A percentile compares a stretch with the other conserved stretches of the same genome.
phyloP scores from a whole-genome alignment of 2,329 filamentous ascomycete species.

The Aureobasidium uvarum region DNA sequence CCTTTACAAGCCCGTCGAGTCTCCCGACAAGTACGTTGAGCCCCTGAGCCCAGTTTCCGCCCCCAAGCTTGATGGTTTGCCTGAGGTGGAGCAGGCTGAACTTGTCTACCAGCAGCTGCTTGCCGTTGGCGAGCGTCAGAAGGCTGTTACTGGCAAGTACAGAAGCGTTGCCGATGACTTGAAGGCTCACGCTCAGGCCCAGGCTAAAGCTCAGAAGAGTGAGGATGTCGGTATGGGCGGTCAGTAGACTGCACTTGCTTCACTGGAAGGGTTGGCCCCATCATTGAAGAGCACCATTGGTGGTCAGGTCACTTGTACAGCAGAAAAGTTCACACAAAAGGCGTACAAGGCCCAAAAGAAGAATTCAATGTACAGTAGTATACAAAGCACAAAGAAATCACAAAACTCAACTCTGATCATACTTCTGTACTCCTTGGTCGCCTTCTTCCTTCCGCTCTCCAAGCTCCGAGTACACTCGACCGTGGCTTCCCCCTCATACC shows the following conservation, averaged over 20 bases:
- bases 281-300: too few species aligned
- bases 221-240: neutral
- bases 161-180: slow-evolving; percentile 1
- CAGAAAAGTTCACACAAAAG: neutral
- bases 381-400: too few species aligned
- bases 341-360: too few species aligned
- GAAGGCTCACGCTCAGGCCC: neutral
- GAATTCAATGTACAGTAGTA: neutral
- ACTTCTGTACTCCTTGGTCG: too few species aligned
- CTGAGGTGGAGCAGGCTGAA: neutral
- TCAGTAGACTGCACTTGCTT: neutral
- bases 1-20: neutral
- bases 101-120: neutral
- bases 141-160: neutral
- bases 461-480: too few species aligned
- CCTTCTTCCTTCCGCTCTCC: too few species aligned
- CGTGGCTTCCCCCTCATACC: too few species aligned
- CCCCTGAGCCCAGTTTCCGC: neutral
- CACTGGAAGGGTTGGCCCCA: too few species aligned
- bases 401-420: too few species aligned
- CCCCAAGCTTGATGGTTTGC: neutral
- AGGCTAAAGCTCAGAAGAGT: neutral
- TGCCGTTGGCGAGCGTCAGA: neutral
- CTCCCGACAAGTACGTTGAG: neutral
- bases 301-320: too few species aligned